Evolutionary conservation across 2,329 filamentous ascomycete genomes (phyloP), one percentile per base, ranked within the genome.

Genomic region (Oidium heveae): DNA sequence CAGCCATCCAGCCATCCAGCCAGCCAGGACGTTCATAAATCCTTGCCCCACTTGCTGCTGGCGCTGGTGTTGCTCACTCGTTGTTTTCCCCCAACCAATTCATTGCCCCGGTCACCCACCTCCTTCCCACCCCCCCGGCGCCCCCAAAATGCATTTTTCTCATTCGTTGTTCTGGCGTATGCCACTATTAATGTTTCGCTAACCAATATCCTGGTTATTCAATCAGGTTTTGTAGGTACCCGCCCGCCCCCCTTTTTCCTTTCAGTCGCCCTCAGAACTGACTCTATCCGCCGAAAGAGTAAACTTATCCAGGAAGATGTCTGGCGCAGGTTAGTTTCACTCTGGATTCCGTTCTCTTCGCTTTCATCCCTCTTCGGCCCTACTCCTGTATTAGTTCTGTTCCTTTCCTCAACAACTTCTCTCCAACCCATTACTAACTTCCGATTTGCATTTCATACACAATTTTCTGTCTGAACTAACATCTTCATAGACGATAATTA

Each of bases 261-360:
- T 53, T 51, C 44, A 44, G 15, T 16, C 39, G 36, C 52, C 51
- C 22, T 33, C 51, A 49, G 20, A 52, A 52, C 57, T 39, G 51
- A 54, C 43, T 52, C 49, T 54, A 55, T 50, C 56, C 56, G 55
- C 56, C 51, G 47, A 44, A 28, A 53, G 37, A 50, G 47, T 52
- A 37, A 52, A 54, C 56, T 55, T 54, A 54, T 51, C 55, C 52
- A 56, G 33, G 55, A 52, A 54, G 52, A 60, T 60, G 58, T 60
- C 58, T 47, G 58, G 57, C 46, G 58, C 57, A 57, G 57, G 58
- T 60, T 55, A 57, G 57, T 59, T 55, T 52, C 51, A 49, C 47
- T 41, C 47, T 54, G 34, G 28, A 41, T 54, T 52, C 28, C 51
- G 49, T 53, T 49, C 32, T 54, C 9, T 20, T 52, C 53, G 20